Conservation (phyloP, 1,284 basidiomycete genomes). For the Moesziomyces parantarcticus region DNA sequence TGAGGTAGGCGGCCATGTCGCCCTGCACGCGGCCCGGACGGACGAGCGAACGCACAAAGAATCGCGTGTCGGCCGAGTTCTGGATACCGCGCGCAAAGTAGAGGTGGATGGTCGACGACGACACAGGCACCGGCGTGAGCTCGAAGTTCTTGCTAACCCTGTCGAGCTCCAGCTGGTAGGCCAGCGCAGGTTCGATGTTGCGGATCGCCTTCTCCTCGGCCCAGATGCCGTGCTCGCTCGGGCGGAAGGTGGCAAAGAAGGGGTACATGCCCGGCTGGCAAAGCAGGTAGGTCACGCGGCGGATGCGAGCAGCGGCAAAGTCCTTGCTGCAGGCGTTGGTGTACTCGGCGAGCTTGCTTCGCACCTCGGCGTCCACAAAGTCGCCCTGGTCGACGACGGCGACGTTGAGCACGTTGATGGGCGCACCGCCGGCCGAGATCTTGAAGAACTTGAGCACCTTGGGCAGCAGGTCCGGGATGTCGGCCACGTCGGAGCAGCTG, state of each 20-base stretch:
- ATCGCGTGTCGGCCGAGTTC: slow-evolving; percentile 93
- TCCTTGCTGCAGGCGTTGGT: slow-evolving; percentile 78
- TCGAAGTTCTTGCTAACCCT: slow-evolving; percentile 93
- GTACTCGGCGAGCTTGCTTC: slow-evolving; percentile 78
- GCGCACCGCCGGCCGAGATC: slow-evolving; percentile 23
- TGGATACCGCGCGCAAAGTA: slow-evolving; percentile 95
- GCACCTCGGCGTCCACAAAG: slow-evolving; percentile 82
- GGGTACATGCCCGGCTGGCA: slow-evolving; percentile 93
- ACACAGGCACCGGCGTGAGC: slow-evolving; percentile 78
- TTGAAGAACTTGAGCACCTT: slow-evolving; percentile 61
- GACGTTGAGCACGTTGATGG: slow-evolving; percentile 81
- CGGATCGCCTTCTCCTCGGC: slow-evolving; percentile 94
- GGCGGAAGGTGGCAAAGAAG: slow-evolving; percentile 89
- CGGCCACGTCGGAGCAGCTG: slow-evolving; percentile 54
- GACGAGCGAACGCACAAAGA: slow-evolving; percentile 96
- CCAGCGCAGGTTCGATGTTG: slow-evolving; percentile 97
- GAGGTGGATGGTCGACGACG: slow-evolving; percentile 79
- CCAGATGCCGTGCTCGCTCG: slow-evolving; percentile 78
- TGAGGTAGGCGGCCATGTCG: slow-evolving; percentile 93
- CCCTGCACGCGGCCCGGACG: slow-evolving; percentile 93
- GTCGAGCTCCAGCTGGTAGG: slow-evolving; percentile 96
- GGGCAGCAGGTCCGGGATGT: slow-evolving; percentile 58
- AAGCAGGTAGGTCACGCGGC: slow-evolving; percentile 90
- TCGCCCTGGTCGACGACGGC: slow-evolving; percentile 74
- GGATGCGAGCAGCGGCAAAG: slow-evolving; percentile 81